These are phyloP conservation scores for Trichoderma brevicompactum DNA, from an alignment of 2,329 filamentous ascomycete genomes.

Conservation along the genomic window DNA sequence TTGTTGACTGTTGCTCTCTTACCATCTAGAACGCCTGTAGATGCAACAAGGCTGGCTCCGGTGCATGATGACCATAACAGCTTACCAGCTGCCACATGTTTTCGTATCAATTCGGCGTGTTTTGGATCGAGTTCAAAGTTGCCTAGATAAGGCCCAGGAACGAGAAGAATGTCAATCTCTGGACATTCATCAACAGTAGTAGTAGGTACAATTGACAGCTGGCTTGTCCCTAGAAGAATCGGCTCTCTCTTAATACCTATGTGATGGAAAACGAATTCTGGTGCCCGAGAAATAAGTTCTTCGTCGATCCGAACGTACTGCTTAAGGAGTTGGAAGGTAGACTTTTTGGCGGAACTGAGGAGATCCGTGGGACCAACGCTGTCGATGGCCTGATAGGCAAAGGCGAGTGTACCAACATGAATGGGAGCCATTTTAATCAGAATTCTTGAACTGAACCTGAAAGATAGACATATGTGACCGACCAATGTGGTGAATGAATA, in stretches of 20 bases:
- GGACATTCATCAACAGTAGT: slow-evolving; percentile 42
- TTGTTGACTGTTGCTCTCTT: slow-evolving; percentile 50
- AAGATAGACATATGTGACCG: too few species aligned
- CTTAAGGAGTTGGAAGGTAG: slow-evolving; percentile 27
- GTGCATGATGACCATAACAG: slow-evolving; percentile 46
- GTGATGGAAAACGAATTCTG: slow-evolving; percentile 38
- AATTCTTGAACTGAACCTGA: too few species aligned
- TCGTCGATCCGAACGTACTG: slow-evolving; percentile 1
- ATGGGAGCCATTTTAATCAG: slow-evolving; percentile 32
- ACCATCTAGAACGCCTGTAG: slow-evolving; percentile 48
- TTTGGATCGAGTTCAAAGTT: slow-evolving; percentile 38
- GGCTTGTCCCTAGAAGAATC: slow-evolving; percentile 29
- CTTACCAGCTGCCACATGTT: slow-evolving; percentile 44
- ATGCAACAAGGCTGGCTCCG: slow-evolving; percentile 40
- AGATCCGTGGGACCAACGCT: slow-evolving; percentile 41
- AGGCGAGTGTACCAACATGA: slow-evolving; percentile 38
- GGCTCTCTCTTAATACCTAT: slow-evolving; percentile 41
- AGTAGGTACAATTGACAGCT: slow-evolving; percentile 37
- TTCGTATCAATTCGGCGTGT: slow-evolving; percentile 40
- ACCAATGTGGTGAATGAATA: too few species aligned
- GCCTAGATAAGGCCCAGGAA: slow-evolving; percentile 40
- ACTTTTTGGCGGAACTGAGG: slow-evolving; percentile 37
- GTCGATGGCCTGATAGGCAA: slow-evolving; percentile 42
- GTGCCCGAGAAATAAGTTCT: neutral
- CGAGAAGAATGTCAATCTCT: slow-evolving; percentile 45